Conservation (phyloP, 2,329 filamentous ascomycete genomes). For the Graphium sp. region DNA sequence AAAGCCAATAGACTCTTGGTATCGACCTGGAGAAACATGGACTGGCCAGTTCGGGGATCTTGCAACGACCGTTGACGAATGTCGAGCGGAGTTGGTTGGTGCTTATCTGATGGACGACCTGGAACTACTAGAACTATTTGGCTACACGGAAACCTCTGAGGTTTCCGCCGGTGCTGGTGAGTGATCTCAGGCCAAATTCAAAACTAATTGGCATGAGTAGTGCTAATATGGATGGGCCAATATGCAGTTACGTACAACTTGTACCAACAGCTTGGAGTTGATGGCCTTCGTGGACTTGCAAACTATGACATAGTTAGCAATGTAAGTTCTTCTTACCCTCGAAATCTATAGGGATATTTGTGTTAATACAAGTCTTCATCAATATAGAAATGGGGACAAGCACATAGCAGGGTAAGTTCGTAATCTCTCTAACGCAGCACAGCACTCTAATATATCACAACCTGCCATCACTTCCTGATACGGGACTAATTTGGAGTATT, state of each 20-base stretch:
- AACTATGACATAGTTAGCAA: constrained; percentile 18
- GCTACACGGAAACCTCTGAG: constrained; percentile 16
- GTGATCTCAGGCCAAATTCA: no score
- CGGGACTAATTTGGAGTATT: no score
- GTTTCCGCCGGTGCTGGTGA: constrained; percentile 20
- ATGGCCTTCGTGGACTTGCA: constrained; percentile 18
- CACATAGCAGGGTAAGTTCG: constrained; percentile 16
- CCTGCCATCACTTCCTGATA: no score
- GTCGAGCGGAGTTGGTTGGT: constrained; percentile 21
- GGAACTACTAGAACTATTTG: constrained; percentile 24
- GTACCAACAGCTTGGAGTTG: constrained; percentile 22
- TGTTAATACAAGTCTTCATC: neutral
- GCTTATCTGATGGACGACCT: constrained; percentile 24
- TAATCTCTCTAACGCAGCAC: neutral
- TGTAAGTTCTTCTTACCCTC: no score
- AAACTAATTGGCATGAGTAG: constrained; percentile 1
- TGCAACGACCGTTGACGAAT: constrained; percentile 44
- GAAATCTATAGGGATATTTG: no score
- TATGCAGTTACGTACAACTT: constrained; percentile 18
- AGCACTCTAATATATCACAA: no score
- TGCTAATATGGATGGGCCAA: no score
- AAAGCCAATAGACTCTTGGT: constrained; percentile 36
- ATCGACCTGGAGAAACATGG: constrained; percentile 48
- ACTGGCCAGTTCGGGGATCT: constrained; percentile 40
- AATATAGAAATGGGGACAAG: constrained; percentile 19